These are phyloP conservation scores for Passiflora organensis DNA, from an alignment of 345 rosid species.

Conservation along the genomic window DNA sequence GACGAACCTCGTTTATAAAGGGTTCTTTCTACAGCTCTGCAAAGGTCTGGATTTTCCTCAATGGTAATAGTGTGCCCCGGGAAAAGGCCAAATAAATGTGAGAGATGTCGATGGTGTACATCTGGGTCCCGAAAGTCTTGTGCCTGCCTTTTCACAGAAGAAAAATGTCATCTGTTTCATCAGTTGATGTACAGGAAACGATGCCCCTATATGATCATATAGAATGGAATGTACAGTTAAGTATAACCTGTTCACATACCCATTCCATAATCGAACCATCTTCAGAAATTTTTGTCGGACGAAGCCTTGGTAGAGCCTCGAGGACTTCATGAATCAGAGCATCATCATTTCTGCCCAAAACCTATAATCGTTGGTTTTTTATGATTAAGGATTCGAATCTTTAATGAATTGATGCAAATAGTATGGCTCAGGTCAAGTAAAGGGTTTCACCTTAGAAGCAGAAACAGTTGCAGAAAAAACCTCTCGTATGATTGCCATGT, in stretches of 20 bases:
- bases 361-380: slow-evolving; percentile 29
- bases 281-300: slow-evolving; percentile 52
- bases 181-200: not conserved
- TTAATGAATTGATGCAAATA: not conserved
- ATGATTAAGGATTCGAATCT: not conserved
- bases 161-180: not conserved
- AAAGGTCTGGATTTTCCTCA: slow-evolving; percentile 61
- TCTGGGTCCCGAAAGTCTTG: slow-evolving; percentile 80
- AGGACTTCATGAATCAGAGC: slow-evolving; percentile 49
- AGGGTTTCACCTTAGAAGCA: slow-evolving; percentile 67
- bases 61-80: slow-evolving; percentile 73
- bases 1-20: slow-evolving; percentile 72
- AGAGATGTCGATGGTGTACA: slow-evolving; percentile 78
- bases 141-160: slow-evolving; percentile 30
- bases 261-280: slow-evolving; percentile 97
- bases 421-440: not conserved
- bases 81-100: slow-evolving; percentile 89
- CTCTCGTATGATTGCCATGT: slow-evolving; percentile 73
- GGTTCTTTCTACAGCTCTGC: slow-evolving; percentile 59
- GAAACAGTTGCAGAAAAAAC: slow-evolving; percentile 59
- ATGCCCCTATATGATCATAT: not conserved
- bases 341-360: slow-evolving; percentile 50
- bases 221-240: not conserved
- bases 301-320: slow-evolving; percentile 56
- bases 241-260: slow-evolving; percentile 33